Evolutionary conservation across 2,329 filamentous ascomycete genomes (phyloP).

Genomic region (Graphilbum fragrans): DNA sequence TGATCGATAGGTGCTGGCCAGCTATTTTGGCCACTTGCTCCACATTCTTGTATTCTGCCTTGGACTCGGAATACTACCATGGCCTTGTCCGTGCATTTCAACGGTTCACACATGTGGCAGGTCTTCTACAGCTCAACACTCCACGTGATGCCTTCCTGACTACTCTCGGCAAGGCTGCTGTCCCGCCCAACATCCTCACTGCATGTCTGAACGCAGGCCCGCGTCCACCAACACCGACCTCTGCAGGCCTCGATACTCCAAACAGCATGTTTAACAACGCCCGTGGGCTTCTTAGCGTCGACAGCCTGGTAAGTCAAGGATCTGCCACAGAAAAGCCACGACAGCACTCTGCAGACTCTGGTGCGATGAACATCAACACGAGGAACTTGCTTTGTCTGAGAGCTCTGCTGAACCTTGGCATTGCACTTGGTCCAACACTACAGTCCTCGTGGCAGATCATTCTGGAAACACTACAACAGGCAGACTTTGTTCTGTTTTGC

Average conservation of each 20-base stretch:
- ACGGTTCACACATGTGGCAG: slow-evolving; percentile 88
- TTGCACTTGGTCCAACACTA: slow-evolving; percentile 81
- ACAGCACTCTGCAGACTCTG: slow-evolving; percentile 44
- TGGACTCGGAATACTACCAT: slow-evolving; percentile 92
- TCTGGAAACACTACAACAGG: slow-evolving; percentile 83
- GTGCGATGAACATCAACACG: slow-evolving; percentile 55
- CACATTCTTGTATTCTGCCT: slow-evolving; percentile 81
- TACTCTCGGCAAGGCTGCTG: slow-evolving; percentile 82
- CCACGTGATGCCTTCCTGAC: slow-evolving; percentile 92
- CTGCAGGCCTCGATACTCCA: slow-evolving; percentile 31
- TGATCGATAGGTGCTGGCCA: slow-evolving; percentile 91
- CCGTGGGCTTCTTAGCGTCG: slow-evolving; percentile 60
- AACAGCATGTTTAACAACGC: slow-evolving; percentile 58
- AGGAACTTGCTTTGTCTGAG: slow-evolving; percentile 83
- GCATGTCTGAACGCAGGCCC: slow-evolving; percentile 41
- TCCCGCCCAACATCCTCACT: slow-evolving; percentile 66
- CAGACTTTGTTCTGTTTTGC: slow-evolving; percentile 72
- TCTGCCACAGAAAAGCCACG: slow-evolving; percentile 47
- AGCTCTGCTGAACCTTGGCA: slow-evolving; percentile 87
- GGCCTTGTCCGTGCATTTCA: slow-evolving; percentile 86
- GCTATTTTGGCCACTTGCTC: slow-evolving; percentile 90
- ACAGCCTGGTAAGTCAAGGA: slow-evolving; percentile 50
- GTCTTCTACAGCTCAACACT: slow-evolving; percentile 69
- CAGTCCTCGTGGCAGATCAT: slow-evolving; percentile 81
- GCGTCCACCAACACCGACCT: slow-evolving; percentile 29